Conservation (phyloP, 2,329 filamentous ascomycete genomes). For the Byssothecium circinans region DNA sequence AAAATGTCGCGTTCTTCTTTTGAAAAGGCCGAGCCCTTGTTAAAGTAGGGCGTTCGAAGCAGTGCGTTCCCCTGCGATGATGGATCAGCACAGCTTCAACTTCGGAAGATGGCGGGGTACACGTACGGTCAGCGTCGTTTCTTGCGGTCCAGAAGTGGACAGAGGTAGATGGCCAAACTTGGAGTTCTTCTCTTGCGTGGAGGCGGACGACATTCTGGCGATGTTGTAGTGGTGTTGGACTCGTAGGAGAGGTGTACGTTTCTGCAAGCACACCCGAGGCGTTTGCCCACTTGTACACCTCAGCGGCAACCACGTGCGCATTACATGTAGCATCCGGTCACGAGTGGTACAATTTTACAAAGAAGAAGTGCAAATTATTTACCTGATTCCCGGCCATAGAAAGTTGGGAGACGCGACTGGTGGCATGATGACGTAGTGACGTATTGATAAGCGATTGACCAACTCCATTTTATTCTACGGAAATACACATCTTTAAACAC, state of each 20-base stretch:
- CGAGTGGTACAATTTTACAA: background rate
- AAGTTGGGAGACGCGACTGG: background rate
- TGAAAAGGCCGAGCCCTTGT: constrained; percentile 82
- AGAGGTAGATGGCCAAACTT: constrained; percentile 45
- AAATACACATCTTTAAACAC: no score
- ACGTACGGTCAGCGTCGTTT: constrained; percentile 44
- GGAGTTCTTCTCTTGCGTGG: constrained; percentile 30
- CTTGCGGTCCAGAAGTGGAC: constrained; percentile 46
- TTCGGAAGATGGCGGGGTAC: background rate
- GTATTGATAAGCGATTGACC: no score
- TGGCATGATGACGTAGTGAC: background rate
- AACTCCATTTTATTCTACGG: no score
- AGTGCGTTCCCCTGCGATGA: constrained; percentile 49
- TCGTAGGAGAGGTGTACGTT: background rate
- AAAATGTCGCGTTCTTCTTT: constrained; percentile 69
- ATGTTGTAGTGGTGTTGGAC: background rate
- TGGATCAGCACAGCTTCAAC: constrained; percentile 6
- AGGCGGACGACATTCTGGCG: constrained; percentile 11
- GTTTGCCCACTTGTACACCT: background rate
- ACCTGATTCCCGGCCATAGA: background rate
- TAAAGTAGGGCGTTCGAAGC: constrained; percentile 69
- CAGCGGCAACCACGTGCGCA: background rate
- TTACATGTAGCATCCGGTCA: background rate
- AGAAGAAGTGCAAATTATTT: background rate
- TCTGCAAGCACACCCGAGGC: background rate